Base-by-base conservation (phyloP, 352 stramenopile species). In the Phytopythium oedochilum region DNA sequence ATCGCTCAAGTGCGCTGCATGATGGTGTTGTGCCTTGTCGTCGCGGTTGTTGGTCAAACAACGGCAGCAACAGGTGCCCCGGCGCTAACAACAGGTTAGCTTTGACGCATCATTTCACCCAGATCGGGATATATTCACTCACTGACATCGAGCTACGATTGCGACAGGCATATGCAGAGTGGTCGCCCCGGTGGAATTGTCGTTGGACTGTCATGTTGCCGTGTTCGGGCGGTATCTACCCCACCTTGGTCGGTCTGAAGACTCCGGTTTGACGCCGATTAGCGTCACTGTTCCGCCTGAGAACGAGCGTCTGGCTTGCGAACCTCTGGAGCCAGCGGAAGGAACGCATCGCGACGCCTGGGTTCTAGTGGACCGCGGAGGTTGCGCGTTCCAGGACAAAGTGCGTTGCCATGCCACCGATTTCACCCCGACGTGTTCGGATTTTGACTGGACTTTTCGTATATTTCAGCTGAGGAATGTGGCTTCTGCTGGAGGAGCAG, bases 331-430 rank as follows among this genome's bases (percentile, higher is more conserved):
- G 12, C 42, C 7, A 36, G 22, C 51, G 11, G 23, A 32, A 12
- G 26, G 9, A 31, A 54, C 11, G 1, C 53, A 66, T 31, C 12
- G 59, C 20, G 50, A 48, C 25, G 45, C 57, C 17, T 46, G 57
- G 17, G 60, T 80, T 7, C 23, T 80, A 23, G 65, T 76, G 29
- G 57, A 51, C 20, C 73, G 73, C 22, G 73, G 73, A 7, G 43
- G 55, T 1, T 83, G 73, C 26, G 65, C 70, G 2, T 83, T 83
- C 25, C 59, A 70, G 23, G 39, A 70, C 5, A 83, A 83, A 51
- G 51, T 68, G 29, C 3, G 44, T 29, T 23, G 38, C 8, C 14
- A 49, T 32, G 28, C n/a, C n/a, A n/a, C n/a, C n/a, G n/a, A n/a
- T n/a, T n/a, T n/a, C n/a, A n/a, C n/a, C n/a, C n/a, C n/a, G n/a